Base-by-base conservation (phyloP, 2,329 filamentous ascomycete genomes). In the Lachnum nothofagi region DNA sequence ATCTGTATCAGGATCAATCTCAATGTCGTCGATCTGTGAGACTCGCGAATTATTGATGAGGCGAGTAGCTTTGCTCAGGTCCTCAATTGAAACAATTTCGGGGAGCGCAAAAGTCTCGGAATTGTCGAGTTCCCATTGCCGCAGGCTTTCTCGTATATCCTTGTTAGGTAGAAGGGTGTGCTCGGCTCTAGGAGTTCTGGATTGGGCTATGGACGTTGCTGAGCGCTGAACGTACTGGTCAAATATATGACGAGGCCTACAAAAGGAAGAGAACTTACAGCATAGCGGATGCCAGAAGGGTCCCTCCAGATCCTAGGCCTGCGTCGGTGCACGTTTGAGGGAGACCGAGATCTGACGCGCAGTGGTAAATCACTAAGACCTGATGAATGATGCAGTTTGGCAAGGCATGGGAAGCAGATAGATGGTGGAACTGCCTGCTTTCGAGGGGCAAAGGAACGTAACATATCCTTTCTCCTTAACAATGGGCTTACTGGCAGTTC, bases 41-140 rank as follows among this genome's bases (percentile, higher is more conserved):
- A 12, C 33, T 25, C 10, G 31, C 33, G 1, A 9, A n/a, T 9
- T 25, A 37, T 52, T 46, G 8, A 29, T 24, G 40, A 49, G n/a
- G 2, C 8, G 8, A 5, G 25, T 46, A 14, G 31, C 17, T 10
- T 16, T 8, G 2, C 25, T 17, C 14, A 22, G 10, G 10, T 24
- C 16, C n/a, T 46, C 38, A 6, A 4, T 12, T 12, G 23, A 12
- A 7, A n/a, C 31, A 5, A 6, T n/a, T 5, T n/a, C n/a, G n/a
- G 14, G 2, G n/a, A 23, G 12, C 14, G 20, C 29, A 19, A 37
- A 24, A 22, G 42, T 17, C 4, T 5, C 12, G 12, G 24, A 69
- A 53, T 72, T 62, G 22, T 70, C 58, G 20, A 65, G 53, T 55
- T 78, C 69, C 74, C 74, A 77, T 59, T 64, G 46, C 42, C 62